Conservation (phyloP, 2,329 filamentous ascomycete species). For the Colletotrichum sp. region DNA sequence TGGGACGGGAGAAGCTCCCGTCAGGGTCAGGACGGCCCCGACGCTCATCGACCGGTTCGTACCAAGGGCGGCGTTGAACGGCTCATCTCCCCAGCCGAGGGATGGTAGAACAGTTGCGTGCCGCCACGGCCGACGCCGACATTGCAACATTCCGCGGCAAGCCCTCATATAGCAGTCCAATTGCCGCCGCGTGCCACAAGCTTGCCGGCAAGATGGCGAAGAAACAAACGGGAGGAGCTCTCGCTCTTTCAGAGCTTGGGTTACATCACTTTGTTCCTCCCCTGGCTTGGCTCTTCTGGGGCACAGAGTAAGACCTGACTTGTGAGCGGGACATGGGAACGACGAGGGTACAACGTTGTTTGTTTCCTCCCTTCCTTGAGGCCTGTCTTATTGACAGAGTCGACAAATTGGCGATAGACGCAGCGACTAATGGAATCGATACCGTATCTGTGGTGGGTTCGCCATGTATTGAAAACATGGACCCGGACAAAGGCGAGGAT, state of each 20-base stretch:
- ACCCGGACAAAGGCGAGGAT: neutral
- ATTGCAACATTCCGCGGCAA: constrained; percentile 12
- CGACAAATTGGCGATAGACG: neutral
- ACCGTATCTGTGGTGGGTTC: neutral
- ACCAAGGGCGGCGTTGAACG: neutral
- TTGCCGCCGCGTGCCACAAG: neutral
- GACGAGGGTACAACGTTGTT: neutral
- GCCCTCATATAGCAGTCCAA: neutral
- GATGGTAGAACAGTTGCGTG: constrained; percentile 4
- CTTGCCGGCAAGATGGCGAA: neutral
- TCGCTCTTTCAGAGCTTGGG: neutral
- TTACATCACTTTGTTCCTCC: neutral
- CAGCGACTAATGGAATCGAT: neutral
- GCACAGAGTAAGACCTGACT: no score
- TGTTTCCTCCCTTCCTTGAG: neutral
- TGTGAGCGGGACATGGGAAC: neutral
- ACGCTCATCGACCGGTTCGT: neutral
- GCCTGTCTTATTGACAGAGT: neutral
- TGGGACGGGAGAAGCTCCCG: constrained; percentile 10
- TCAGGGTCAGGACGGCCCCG: neutral
- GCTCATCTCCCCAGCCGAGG: constrained; percentile 3
- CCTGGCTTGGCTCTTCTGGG: neutral
- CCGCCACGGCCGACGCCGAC: constrained; percentile 1
- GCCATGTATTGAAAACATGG: neutral
- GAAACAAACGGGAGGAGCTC: neutral